Evolutionary conservation across 129 eudicot genomes (phyloP).

Genomic region (Cynara cardunculus): DNA sequence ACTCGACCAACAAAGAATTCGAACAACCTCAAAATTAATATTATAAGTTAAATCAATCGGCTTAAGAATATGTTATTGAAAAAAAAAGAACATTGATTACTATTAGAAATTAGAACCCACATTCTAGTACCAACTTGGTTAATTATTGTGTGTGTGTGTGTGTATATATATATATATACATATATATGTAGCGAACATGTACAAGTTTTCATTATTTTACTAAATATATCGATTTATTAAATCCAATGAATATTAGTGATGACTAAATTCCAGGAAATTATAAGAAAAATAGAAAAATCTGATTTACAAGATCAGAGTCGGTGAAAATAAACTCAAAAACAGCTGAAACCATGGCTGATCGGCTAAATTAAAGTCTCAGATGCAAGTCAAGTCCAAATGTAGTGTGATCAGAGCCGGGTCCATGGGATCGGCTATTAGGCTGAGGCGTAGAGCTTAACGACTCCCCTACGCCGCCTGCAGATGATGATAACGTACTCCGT

Average conservation of each 20-base stretch:
- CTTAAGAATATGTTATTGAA: no score
- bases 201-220: background rate
- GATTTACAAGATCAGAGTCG: slow-evolving; percentile 2
- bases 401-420: slow-evolving; percentile 46
- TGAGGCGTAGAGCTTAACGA: slow-evolving; percentile 31
- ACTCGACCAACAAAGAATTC: no score
- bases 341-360: slow-evolving; percentile 37
- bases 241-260: background rate
- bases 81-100: no score
- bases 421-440: slow-evolving; percentile 27
- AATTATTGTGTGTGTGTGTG: no score
- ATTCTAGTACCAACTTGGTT: no score
- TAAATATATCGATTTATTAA: background rate
- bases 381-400: slow-evolving; percentile 71
- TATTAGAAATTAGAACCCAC: no score
- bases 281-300: background rate
- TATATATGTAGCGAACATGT: background rate
- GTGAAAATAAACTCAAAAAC: slow-evolving; percentile 5
- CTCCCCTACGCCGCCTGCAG: slow-evolving; percentile 30
- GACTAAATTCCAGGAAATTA: background rate
- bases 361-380: slow-evolving; percentile 49
- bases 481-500: slow-evolving; percentile 38
- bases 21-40: no score
- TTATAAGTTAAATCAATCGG: no score
- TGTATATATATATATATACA: background rate